Conservation (phyloP, 2,329 filamentous ascomycete genomes). For the Trichoderma cornu-damae region DNA sequence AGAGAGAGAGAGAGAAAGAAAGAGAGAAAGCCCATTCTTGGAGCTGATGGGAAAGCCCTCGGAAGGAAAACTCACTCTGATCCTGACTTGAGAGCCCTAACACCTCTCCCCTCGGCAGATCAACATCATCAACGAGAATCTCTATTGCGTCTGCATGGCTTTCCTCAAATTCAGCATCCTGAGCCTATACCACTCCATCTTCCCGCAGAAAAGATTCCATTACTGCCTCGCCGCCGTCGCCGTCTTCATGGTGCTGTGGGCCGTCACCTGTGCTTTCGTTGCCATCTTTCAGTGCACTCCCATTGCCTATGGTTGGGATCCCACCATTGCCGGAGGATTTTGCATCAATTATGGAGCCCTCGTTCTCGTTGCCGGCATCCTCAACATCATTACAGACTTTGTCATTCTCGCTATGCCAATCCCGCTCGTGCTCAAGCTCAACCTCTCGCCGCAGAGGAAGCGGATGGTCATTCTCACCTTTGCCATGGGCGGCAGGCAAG, state of each 20-base stretch:
- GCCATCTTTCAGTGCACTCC: conserved; percentile 25
- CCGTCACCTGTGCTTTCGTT: conserved; percentile 21
- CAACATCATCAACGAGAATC: conserved; percentile 2
- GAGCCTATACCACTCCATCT: conserved; percentile 3
- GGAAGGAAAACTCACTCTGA: no score
- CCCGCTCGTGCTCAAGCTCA: conserved; percentile 9
- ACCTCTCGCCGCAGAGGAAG: conserved; percentile 3
- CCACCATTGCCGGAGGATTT: background rate
- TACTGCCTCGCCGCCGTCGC: conserved; percentile 16
- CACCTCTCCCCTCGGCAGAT: background rate
- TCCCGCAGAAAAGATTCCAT: background rate
- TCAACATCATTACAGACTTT: conserved; percentile 6
- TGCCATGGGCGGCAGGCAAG: conserved; percentile 4
- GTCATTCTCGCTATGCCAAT: conserved; percentile 8
- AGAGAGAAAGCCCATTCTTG: background rate
- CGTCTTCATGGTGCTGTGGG: conserved; percentile 21
- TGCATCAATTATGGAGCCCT: conserved; percentile 5
- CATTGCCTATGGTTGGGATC: conserved; percentile 15
- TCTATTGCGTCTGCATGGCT: conserved; percentile 8
- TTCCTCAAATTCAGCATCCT: conserved; percentile 9
- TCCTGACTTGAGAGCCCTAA: background rate
- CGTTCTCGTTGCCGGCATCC: background rate
- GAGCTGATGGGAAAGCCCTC: background rate
- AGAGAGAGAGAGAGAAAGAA: no score
- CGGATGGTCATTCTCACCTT: conserved; percentile 1